Evolutionary conservation across 2,329 filamentous ascomycete genomes (phyloP).

Genomic region (Metarhizium robertsii): DNA sequence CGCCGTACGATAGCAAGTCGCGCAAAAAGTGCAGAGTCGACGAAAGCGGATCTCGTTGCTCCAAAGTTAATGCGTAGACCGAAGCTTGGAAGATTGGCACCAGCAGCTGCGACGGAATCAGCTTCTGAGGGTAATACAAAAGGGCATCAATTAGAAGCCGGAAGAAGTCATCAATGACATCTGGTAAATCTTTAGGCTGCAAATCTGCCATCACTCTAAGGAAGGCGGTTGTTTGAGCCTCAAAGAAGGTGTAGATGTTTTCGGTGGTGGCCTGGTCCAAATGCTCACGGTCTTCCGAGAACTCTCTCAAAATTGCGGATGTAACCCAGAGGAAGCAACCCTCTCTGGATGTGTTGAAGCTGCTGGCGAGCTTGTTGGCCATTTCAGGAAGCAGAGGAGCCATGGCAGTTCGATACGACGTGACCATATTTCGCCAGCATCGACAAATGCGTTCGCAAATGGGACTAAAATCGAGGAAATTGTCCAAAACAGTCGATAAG

Average conservation of each 20-base stretch:
- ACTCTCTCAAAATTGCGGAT: conserved; percentile 87
- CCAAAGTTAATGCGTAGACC: conserved; percentile 74
- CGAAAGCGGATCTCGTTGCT: conserved; percentile 85
- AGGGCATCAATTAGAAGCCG: conserved; percentile 84
- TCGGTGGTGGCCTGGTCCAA: conserved; percentile 75
- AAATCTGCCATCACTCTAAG: conserved; percentile 82
- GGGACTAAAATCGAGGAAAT: conserved; percentile 75
- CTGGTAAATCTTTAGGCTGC: conserved; percentile 62
- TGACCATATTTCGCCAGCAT: conserved; percentile 94
- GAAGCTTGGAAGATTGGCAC: conserved; percentile 79
- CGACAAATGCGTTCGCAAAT: conserved; percentile 91
- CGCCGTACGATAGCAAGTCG: conserved; percentile 83
- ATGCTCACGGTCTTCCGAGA: conserved; percentile 80
- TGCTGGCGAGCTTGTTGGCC: conserved; percentile 78
- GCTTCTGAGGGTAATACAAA: conserved; percentile 80
- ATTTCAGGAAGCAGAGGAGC: conserved; percentile 74
- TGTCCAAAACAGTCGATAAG: conserved; percentile 75
- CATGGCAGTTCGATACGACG: conserved; percentile 87
- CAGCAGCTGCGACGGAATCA: conserved; percentile 71
- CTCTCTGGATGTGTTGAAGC: conserved; percentile 78
- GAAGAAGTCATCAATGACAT: conserved; percentile 94
- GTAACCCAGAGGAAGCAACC: conserved; percentile 99
- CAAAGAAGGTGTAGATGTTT: conserved; percentile 89
- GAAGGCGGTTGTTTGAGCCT: conserved; percentile 85
- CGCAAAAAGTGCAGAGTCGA: conserved; percentile 89